Conservation (phyloP, 2,329 filamentous ascomycete species). For the Metarhizium robertsii region DNA sequence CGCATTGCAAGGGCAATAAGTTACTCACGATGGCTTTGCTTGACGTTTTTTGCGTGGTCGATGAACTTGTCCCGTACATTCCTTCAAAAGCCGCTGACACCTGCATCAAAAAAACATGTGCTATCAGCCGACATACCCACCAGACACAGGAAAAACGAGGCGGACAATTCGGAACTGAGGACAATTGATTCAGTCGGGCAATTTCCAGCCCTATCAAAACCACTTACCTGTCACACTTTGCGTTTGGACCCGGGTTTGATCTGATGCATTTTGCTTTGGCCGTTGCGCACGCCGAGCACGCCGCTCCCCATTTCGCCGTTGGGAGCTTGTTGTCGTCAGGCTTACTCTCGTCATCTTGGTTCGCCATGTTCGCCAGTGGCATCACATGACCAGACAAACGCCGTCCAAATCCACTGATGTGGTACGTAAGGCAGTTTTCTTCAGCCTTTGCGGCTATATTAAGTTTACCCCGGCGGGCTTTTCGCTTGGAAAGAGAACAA, state of each 20-base stretch:
- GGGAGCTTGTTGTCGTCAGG: conserved; percentile 20
- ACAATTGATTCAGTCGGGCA: background rate
- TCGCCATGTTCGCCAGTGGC: conserved; percentile 2
- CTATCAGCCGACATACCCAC: conserved; percentile 3
- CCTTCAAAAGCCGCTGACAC: conserved; percentile 38
- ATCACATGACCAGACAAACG: conserved; percentile 5
- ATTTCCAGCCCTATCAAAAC: background rate
- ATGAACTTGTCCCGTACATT: conserved; percentile 37
- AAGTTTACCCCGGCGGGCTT: conserved; percentile 12
- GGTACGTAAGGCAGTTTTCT: background rate
- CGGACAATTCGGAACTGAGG: background rate
- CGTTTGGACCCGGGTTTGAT: conserved; percentile 22
- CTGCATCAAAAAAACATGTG: conserved; percentile 16
- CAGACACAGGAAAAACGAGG: background rate
- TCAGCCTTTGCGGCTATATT: background rate
- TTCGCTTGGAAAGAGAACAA: conserved; percentile 1
- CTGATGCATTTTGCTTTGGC: conserved; percentile 43
- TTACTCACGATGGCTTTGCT: conserved; percentile 38
- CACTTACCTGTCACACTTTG: conserved; percentile 37
- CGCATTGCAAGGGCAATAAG: background rate
- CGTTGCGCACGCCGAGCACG: conserved; percentile 36
- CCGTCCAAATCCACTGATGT: background rate
- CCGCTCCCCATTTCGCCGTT: conserved; percentile 38
- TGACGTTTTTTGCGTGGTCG: conserved; percentile 42
- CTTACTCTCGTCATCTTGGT: background rate